These are phyloP conservation scores for Porpolomopsis calyptriformis DNA, from an alignment of 768 basidiomycete species.

Conservation along the genomic window DNA sequence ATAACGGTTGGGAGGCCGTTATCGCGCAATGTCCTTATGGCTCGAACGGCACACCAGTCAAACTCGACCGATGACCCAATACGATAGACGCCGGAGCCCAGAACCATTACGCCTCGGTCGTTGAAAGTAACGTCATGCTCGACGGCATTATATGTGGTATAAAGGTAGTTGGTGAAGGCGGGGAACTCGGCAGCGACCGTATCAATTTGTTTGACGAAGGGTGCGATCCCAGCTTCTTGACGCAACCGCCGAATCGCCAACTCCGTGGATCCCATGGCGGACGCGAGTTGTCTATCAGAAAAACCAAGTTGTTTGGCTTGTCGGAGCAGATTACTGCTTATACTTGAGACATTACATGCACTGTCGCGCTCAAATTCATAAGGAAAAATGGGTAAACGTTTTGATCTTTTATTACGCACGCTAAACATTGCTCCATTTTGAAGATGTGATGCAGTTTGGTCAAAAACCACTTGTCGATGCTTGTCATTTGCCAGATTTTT, in stretches of 20 bases:
- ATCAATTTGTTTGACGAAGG: slow-evolving; percentile 98
- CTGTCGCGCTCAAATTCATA: slow-evolving; percentile 26
- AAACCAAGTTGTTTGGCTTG: slow-evolving; percentile 93
- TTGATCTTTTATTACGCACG: slow-evolving; percentile 38
- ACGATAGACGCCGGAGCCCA: slow-evolving; percentile 96
- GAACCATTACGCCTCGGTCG: slow-evolving; percentile 92
- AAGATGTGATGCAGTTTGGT: slow-evolving; percentile 77
- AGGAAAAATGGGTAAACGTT: neutral
- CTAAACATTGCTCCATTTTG: slow-evolving; percentile 66
- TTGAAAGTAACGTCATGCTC: slow-evolving; percentile 86
- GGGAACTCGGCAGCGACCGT: slow-evolving; percentile 99
- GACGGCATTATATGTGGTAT: slow-evolving; percentile 94
- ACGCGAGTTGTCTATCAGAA: slow-evolving; percentile 85
- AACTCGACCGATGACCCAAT: slow-evolving; percentile 99
- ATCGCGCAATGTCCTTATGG: slow-evolving; percentile 92
- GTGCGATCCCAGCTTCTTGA: slow-evolving; percentile 70
- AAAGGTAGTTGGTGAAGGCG: slow-evolving; percentile 96
- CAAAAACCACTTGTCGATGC: slow-evolving; percentile 98
- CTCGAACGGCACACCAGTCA: slow-evolving; percentile 98
- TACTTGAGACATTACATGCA: slow-evolving; percentile 49
- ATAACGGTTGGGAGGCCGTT: slow-evolving; percentile 91
- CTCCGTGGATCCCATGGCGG: slow-evolving; percentile 78
- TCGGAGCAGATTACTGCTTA: slow-evolving; percentile 53
- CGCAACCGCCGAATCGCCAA: slow-evolving; percentile 86
- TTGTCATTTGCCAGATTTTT: slow-evolving; percentile 95